Percentiles rank a stretch among this genome's conserved stretches.
phyloP scores from a whole-genome alignment of 495 filamentous ascomycete genomes.

The Neurospora sp. region DNA sequence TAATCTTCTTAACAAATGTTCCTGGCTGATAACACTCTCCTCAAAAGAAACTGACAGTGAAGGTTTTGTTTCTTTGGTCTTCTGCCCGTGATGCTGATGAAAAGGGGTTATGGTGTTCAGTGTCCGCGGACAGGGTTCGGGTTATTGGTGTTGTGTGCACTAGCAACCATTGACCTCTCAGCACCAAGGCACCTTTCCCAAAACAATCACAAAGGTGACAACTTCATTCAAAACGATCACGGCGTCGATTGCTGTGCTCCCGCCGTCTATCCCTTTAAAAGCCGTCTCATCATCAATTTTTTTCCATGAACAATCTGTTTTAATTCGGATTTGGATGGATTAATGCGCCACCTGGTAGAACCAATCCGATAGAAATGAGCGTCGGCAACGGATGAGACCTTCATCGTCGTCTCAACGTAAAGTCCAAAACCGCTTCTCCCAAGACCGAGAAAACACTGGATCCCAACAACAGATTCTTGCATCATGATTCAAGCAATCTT shows the following conservation, averaged over 20 bases:
- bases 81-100: not conserved
- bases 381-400: not conserved
- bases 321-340: not conserved
- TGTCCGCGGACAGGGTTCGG: not conserved
- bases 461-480: not conserved
- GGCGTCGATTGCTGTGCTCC: not conserved
- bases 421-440: not conserved
- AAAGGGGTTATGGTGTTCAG: not conserved
- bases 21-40: too few species aligned
- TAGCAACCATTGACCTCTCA: not conserved
- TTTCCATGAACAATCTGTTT: not conserved
- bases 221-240: not conserved
- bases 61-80: too few species aligned
- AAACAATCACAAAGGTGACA: not conserved
- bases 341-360: not conserved
- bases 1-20: too few species aligned
- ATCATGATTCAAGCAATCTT: constrained; percentile 90
- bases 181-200: not conserved
- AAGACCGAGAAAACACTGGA: not conserved
- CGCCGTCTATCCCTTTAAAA: not conserved
- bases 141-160: not conserved
- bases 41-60: not conserved
- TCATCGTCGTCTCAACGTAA: not conserved
- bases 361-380: not conserved
- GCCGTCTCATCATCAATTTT: not conserved